Percentiles rank a stretch among this genome's conserved stretches.
phyloP scores from a whole-genome alignment of 805 yeast genomes.

The Tetrapisispora arboricola region DNA sequence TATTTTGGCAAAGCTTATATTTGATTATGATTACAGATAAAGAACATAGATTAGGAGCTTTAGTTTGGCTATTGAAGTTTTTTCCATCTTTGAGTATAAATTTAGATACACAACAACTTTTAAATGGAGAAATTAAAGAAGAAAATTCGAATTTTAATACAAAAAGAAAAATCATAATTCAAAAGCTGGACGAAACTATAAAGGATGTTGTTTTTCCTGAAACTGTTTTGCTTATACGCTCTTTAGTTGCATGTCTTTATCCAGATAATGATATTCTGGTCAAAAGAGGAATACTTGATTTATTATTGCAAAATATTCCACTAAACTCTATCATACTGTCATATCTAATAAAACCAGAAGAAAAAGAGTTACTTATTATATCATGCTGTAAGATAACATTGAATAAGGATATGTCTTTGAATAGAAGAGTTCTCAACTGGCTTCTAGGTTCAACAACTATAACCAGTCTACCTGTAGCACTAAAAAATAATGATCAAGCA shows the following conservation, averaged over 20 bases:
- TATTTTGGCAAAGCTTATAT: conserved; percentile 82
- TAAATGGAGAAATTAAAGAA: too few species aligned
- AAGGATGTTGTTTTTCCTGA: conserved; percentile 58
- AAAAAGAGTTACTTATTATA: conserved; percentile 48
- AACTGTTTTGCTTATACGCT: conserved; percentile 66
- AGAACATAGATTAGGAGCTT: conserved; percentile 75
- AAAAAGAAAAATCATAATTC: background rate
- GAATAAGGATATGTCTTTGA: conserved; percentile 85
- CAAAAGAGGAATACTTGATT: conserved; percentile 81
- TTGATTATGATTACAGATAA: conserved; percentile 65
- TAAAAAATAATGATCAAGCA: conserved; percentile 24
- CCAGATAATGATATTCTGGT: conserved; percentile 60
- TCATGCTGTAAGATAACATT: conserved; percentile 60
- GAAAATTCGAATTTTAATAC: background rate
- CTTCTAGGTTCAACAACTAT: conserved; percentile 55
- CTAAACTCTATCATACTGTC: conserved; percentile 51
- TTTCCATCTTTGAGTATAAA: conserved; percentile 48
- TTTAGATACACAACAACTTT: conserved; percentile 14
- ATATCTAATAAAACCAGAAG: conserved; percentile 37
- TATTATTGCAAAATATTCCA: conserved; percentile 58
- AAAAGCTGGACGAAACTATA: conserved; percentile 50
- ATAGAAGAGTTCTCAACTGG: conserved; percentile 92
- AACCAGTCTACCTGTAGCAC: conserved; percentile 1
- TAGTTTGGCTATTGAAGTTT: conserved; percentile 54
- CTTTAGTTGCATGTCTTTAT: conserved; percentile 58